Evolutionary conservation across 371 early-diverging fungal genomes (phyloP), one percentile per base, ranked within the genome.

Genomic region (Mortierella sp.): DNA sequence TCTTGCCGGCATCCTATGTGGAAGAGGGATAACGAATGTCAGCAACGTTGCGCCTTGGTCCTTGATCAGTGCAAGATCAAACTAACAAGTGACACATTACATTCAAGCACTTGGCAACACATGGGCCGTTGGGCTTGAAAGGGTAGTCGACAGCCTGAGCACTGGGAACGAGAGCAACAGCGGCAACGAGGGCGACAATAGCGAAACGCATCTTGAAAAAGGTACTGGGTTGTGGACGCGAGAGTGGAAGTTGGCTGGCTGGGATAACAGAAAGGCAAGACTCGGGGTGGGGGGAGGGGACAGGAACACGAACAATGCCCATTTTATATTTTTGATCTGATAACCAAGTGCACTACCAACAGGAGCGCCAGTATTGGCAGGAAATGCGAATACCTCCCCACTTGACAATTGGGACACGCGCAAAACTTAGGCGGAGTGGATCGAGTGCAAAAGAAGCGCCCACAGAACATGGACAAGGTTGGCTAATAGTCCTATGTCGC

Each of bases 131-230:
- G 24, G 61, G 13, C 34, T 26, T 10, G 64, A 72, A 72, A 41
- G 72, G 72, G 39, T 66, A 72, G 39, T 42, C 39, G 18, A 14
- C 39, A 16, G 52, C 18, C 58, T 67, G 63, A 16, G 72, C 72
- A 39, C 24, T 47, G 53, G 56, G 59, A 43, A 62, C 63, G 38
- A 67, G 60, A 26, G 39, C 55, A 18, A 54, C 38, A 16, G 65
- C 26, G 21, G 63, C 63, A 47, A 62, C 26, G 45, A 62, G 8
- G 55, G 63, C 63, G 34, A 62, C 21, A 2, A 45, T 48, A 10
- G 58, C 56, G 58, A 57, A 49, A 46, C 58, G 58, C 65, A 64
- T 64, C 3, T 41, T 51, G 30, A 28, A 38, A 57, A 54, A n/a
- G 18, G 42, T 23, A 23, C n/a, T 34, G 34, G 34, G 34, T n/a